These are phyloP conservation scores for Salvia miltiorrhiza DNA, from an alignment of 257 asterid genomes.

Conservation along the genomic window DNA sequence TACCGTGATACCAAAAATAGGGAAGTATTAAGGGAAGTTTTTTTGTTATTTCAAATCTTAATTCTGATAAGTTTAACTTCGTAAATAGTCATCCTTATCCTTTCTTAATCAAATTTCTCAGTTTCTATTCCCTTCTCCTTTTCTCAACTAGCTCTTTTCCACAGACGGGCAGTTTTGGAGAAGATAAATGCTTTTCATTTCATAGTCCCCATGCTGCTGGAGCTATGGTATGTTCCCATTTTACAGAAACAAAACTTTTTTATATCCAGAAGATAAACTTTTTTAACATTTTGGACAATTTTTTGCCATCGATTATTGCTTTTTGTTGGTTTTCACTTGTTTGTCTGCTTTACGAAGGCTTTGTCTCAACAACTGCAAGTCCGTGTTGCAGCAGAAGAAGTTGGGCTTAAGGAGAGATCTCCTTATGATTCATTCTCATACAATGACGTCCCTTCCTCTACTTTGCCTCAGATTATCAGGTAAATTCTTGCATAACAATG, in stretches of 20 bases:
- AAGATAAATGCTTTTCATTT: constrained; percentile 68
- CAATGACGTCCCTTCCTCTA: constrained; percentile 62
- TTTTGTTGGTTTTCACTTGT: constrained; percentile 16
- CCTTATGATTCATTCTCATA: constrained; percentile 76
- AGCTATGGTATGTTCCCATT: constrained; percentile 43
- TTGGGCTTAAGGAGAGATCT: constrained; percentile 76
- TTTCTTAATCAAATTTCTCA: not conserved
- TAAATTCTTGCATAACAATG: constrained; percentile 19
- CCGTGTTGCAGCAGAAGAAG: constrained; percentile 68
- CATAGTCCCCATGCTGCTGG: constrained; percentile 58
- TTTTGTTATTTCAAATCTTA: not conserved
- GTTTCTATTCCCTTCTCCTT: constrained; percentile 7
- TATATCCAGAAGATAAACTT: not conserved
- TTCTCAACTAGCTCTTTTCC: constrained; percentile 28
- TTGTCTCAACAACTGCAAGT: constrained; percentile 71
- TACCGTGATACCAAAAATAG: not conserved
- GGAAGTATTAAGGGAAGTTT: not conserved
- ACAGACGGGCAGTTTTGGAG: constrained; percentile 71
- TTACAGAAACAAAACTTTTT: not conserved
- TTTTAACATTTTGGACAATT: constrained; percentile 19
- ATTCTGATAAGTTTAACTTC: not conserved
- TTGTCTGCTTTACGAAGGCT: constrained; percentile 43
- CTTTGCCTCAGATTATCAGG: constrained; percentile 71
- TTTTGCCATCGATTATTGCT: constrained; percentile 4
- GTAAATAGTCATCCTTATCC: not conserved